Evolutionary conservation across 2,329 filamentous ascomycete genomes (phyloP).

Genomic region (Laburnicola sp.): DNA sequence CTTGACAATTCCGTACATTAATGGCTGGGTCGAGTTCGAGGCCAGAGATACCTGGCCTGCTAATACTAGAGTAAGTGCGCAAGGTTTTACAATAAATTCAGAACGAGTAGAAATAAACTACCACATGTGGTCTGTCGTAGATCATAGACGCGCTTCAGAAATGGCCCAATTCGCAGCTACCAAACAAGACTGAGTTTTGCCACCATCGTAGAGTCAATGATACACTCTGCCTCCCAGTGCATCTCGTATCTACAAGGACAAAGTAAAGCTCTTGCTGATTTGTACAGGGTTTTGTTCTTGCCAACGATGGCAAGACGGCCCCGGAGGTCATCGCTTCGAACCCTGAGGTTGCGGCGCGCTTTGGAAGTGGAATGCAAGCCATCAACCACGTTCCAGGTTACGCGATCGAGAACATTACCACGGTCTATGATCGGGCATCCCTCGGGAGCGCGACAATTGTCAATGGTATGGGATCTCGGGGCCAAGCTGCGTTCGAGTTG

Average conservation of each 20-base stretch:
- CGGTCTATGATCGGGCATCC: slow-evolving; percentile 19
- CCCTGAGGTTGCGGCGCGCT: slow-evolving; percentile 13
- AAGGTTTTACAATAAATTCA: slow-evolving; percentile 3
- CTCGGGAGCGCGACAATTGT: slow-evolving; percentile 14
- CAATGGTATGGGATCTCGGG: slow-evolving; percentile 10
- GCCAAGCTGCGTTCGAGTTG: slow-evolving; percentile 15
- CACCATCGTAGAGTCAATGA: background rate
- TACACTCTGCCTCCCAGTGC: background rate
- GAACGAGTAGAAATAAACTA: slow-evolving; percentile 9
- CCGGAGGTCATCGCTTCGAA: slow-evolving; percentile 14
- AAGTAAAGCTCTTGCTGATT: slow-evolving; percentile 5
- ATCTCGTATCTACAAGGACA: background rate
- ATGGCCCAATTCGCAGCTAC: slow-evolving; percentile 17
- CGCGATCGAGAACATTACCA: slow-evolving; percentile 4
- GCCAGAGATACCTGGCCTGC: slow-evolving; percentile 15
- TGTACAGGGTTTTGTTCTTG: slow-evolving; percentile 16
- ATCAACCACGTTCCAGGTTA: slow-evolving; percentile 14
- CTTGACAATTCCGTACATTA: slow-evolving; percentile 15
- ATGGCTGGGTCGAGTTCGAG: slow-evolving; percentile 16
- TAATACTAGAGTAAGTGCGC: slow-evolving; percentile 12
- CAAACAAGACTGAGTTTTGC: slow-evolving; percentile 13
- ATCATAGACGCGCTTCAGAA: slow-evolving; percentile 18
- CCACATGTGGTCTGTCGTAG: slow-evolving; percentile 2
- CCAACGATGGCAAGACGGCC: slow-evolving; percentile 18
- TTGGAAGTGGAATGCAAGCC: slow-evolving; percentile 13